Evolutionary conservation across 306 rosid genomes (phyloP), one percentile per base, ranked within the genome.

Genomic region (cucumber (Cucumis sativus)): DNA sequence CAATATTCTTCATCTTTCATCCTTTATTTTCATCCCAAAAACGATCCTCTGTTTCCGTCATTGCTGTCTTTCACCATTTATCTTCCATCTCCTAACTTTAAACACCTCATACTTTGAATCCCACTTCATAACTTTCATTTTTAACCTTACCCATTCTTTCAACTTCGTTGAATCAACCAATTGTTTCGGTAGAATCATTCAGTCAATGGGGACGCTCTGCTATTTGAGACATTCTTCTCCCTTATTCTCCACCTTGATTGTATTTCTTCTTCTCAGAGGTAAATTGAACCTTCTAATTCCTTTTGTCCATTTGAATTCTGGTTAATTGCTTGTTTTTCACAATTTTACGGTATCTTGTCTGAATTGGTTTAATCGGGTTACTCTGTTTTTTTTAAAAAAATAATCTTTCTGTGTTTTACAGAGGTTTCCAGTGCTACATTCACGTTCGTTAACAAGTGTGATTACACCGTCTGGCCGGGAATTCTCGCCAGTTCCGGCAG

Each of bases 401-500:
- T 23, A 40, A 25, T 47, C 21, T 71, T 71, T 16, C 15, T 28
- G 13, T 25, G 2, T 49, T 71, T 64, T 23, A 60, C 87, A 88
- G 93, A 87, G 52, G 86, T 81, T 79, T 87, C 96, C 8, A 93
- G 92, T 11, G 88, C 97, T 18, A 87, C 92, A 82, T 95, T 95
- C 78, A 89, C 85, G 6, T 88, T 92, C 47, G 66, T 84, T 30
- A 95, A 95, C 80, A 95, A 86, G 85, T 95, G 97, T 49, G 91
- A 90, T 49, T 84, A 45, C 87, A 89, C 97, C 6, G 97, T 90
- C 7, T 95, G 99, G 99, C 99, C 99, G 0, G 99, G 99, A 37
- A 89, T 92, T 70, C 81, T 88, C 12, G 67, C 85, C 61, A 70
- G 91, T 14, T 81, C 91, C 2, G 99, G 99, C 7, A 91, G 79